Percentiles rank a stretch among this genome's conserved stretches.
Conservation (phyloP, 306 rosid genomes). For the Sphenostylis stenocarpa region DNA sequence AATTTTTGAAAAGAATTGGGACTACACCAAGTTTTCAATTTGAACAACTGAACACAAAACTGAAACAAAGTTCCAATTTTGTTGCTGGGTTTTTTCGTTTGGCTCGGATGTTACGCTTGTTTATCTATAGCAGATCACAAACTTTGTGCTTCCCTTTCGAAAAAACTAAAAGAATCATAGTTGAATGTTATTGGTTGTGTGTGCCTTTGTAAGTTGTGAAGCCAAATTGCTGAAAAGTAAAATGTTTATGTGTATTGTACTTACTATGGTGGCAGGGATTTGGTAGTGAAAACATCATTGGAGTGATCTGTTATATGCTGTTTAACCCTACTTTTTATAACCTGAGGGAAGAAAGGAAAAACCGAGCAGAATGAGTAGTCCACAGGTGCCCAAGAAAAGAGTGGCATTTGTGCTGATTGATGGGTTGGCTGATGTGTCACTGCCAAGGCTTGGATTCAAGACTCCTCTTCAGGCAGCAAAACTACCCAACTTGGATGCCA, state of each 20-base stretch:
- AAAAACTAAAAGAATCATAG: not conserved
- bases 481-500: slow-evolving; percentile 75
- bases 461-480: slow-evolving; percentile 92
- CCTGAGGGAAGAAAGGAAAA: not conserved
- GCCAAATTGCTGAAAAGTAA: not conserved
- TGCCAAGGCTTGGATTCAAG: slow-evolving; percentile 74
- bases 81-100: not conserved
- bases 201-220: slow-evolving; percentile 12
- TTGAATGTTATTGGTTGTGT: slow-evolving; percentile 11
- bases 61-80: slow-evolving; percentile 26
- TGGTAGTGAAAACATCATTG: slow-evolving; percentile 23
- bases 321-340: slow-evolving; percentile 1
- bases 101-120: not conserved
- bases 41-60: not conserved
- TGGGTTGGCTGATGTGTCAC: slow-evolving; percentile 91
- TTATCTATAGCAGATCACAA: not conserved
- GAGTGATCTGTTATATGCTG: slow-evolving; percentile 12
- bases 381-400: slow-evolving; percentile 68
- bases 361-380: slow-evolving; percentile 44
- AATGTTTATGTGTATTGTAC: not conserved
- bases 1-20: slow-evolving; percentile 1
- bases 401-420: slow-evolving; percentile 94
- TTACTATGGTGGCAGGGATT: slow-evolving; percentile 28
- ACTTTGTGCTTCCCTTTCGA: not conserved
- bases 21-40: slow-evolving; percentile 9